Base-by-base conservation (phyloP, 306 rosid species). In the Ziziphus jujuba region DNA sequence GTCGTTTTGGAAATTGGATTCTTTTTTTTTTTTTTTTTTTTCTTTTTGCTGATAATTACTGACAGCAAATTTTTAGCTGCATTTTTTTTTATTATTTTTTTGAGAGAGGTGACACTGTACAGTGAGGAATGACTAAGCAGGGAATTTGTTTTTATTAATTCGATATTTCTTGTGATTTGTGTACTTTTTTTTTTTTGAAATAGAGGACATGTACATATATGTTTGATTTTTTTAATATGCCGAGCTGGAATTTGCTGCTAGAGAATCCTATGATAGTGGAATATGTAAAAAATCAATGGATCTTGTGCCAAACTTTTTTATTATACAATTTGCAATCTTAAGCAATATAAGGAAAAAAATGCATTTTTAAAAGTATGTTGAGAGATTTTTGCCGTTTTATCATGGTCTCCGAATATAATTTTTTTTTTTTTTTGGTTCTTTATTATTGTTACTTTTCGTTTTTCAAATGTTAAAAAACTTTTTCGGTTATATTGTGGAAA, bases 1-100 rank as follows among this genome's bases (percentile, higher is more conserved):
- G 86, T 82, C 81, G 76, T 75, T 82, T 74, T 31, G 63, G 61
- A 34, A 2, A 9, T 57, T 48, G 22, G 43, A 61, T 72, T 51
- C 65, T 9, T 58, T 63, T 47, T 25, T 66, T 66, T 9, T 50
- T 66, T 51, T 59, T 28, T 28, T 28, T 28, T 28, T 28, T 28
- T 28, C 3, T 43, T 51, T 43, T 51, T 25, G 10, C 13, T 13
- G 58, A 52, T 44, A 15, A 45, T n/a, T 49, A 35, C 24, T 60
- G 7, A 56, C 81, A 66, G 74, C 71, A 62, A 4, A 25, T 64
- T 72, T 76, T 66, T 56, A 62, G 66, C 67, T 72, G 71, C 47
- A 68, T 17, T 73, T 34, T 20, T 48, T 6, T 22, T 45, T 53
- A 8, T 24, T 28, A 12, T 23, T 23, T 40, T 23, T 12, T 36